Conservation (phyloP, 257 asterid genomes). For the Solanum arcanum region DNA sequence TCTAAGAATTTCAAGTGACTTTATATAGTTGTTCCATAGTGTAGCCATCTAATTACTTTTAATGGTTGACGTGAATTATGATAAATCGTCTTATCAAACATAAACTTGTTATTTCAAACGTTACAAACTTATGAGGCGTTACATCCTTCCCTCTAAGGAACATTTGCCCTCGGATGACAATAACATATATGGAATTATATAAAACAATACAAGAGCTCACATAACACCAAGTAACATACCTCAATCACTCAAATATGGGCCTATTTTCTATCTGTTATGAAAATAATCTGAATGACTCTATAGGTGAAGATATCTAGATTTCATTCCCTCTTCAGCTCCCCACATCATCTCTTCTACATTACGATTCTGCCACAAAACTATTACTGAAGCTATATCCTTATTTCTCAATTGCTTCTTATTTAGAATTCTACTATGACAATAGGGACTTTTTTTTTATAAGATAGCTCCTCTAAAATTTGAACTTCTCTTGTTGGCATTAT, state of each 20-base stretch:
- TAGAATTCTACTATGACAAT: not conserved
- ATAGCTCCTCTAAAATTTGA: not conserved
- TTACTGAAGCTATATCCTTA: not conserved
- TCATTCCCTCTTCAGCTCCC: not conserved
- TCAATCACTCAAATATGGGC: not conserved
- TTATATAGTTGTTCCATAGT: too few relatives aligned
- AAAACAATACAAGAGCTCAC: not conserved
- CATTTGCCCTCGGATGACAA: not conserved
- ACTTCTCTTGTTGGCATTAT: not conserved
- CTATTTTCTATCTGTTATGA: not conserved
- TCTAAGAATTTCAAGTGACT: not conserved
- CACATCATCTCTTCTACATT: not conserved
- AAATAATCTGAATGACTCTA: too few relatives aligned
- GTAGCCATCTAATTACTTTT: too few relatives aligned
- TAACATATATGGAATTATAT: too few relatives aligned
- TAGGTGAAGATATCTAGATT: not conserved
- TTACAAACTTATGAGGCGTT: not conserved
- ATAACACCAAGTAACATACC: not conserved
- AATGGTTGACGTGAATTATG: too few relatives aligned
- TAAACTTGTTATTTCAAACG: not conserved
- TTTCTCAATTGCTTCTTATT: not conserved
- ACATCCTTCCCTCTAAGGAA: not conserved
- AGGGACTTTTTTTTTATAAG: not conserved
- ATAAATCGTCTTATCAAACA: not conserved
- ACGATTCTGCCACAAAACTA: not conserved